Evolutionary conservation across 805 yeast genomes (phyloP).

Genomic region (Yamadazyma tumulicola): DNA sequence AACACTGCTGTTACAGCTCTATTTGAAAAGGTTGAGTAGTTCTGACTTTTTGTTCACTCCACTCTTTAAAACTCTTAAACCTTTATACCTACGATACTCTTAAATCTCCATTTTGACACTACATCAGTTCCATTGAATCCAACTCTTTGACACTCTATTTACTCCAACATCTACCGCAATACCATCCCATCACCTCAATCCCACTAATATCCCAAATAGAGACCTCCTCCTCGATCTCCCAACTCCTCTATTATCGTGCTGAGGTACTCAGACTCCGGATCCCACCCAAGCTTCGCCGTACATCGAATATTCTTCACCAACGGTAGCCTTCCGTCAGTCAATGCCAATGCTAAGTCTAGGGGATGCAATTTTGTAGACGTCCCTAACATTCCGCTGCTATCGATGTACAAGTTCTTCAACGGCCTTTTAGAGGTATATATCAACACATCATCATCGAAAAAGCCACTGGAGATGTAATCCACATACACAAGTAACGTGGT

Average conservation of each 20-base stretch:
- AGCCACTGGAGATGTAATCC: constrained; percentile 61
- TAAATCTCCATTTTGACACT: no score
- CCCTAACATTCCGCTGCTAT: constrained; percentile 84
- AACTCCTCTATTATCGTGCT: constrained; percentile 57
- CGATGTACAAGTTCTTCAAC: constrained; percentile 61
- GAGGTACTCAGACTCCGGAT: constrained; percentile 43
- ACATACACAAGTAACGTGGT: constrained; percentile 63
- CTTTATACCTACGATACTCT: no score
- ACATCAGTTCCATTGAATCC: no score
- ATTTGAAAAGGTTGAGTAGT: no score
- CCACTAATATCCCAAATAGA: constrained; percentile 47
- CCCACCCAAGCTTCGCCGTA: constrained; percentile 85
- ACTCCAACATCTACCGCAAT: no score
- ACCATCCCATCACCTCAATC: no score
- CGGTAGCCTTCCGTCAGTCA: constrained; percentile 76
- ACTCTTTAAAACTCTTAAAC: no score
- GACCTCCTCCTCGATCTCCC: constrained; percentile 75
- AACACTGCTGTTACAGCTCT: no score
- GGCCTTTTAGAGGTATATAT: constrained; percentile 37
- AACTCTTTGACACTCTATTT: no score
- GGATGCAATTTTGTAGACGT: constrained; percentile 82
- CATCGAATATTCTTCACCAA: constrained; percentile 58
- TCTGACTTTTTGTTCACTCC: no score
- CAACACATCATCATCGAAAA: constrained; percentile 34
- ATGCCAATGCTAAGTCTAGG: constrained; percentile 80